A percentile compares a stretch with the other conserved stretches of the same genome.
phyloP scores from a whole-genome alignment of 345 rosid species.

The Reutealis trisperma region DNA sequence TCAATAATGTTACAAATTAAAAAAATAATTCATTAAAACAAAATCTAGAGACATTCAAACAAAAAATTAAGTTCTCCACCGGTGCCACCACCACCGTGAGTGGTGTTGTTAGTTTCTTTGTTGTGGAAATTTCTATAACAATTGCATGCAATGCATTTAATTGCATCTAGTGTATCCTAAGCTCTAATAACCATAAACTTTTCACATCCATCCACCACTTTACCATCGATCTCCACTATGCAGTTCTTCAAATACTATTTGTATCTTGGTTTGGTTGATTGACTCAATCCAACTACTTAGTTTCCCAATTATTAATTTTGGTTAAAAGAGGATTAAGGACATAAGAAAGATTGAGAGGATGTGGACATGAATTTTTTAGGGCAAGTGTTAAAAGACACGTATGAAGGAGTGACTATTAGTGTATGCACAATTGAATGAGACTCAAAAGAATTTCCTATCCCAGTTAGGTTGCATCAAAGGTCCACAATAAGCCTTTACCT shows the following conservation, averaged over 20 bases:
- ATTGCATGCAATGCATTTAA: slow-evolving; percentile 30
- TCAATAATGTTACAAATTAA: no score
- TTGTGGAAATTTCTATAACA: slow-evolving; percentile 31
- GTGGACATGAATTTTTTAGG: slow-evolving; percentile 41
- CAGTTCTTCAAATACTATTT: slow-evolving; percentile 29
- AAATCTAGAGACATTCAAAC: no score
- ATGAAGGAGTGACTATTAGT: no score
- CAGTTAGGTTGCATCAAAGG: no score
- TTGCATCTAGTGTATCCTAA: slow-evolving; percentile 24
- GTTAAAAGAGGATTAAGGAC: slow-evolving; percentile 13
- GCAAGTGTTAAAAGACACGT: no score
- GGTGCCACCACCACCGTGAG: no score
- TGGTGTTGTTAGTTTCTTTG: slow-evolving; percentile 18
- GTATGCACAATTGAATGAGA: no score
- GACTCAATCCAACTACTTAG: background rate
- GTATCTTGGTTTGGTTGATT: slow-evolving; percentile 13
- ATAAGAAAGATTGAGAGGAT: slow-evolving; percentile 35
- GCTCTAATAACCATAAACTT: slow-evolving; percentile 22
- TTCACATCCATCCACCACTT: slow-evolving; percentile 30
- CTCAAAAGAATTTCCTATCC: no score
- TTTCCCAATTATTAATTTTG: background rate
- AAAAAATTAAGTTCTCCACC: no score
- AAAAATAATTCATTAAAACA: no score
- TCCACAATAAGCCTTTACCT: no score
- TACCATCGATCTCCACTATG: slow-evolving; percentile 27